Evolutionary conservation across 257 asterid species (phyloP), one percentile per base, ranked within the genome.

Genomic region (Pogostemon cablin): DNA sequence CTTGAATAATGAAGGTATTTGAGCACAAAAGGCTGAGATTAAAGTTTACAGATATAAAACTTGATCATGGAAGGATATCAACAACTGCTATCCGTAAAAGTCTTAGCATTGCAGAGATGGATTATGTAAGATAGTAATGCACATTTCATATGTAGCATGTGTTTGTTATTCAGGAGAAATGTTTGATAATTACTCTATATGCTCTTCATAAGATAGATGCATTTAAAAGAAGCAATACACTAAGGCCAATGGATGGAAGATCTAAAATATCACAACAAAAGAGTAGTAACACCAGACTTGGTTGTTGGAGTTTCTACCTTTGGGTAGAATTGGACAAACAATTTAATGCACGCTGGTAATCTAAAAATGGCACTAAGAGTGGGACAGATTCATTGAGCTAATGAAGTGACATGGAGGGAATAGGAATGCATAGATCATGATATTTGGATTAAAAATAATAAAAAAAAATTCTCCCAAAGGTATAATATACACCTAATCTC

Each of bases 201-300:
- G 34, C 25, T 46, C 37, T 56, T 3, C n/a, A 34, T 57, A 38
- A 62, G 11, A 35, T 44, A 44, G 5, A 11, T 53, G 46, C 20
- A 47, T 69, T 62, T 40, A 43, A 4, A 11, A 9, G 4, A 39
- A 63, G 77, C 55, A 59, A 59, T 60, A 15, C 12, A 57, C 60
- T 57, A 15, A 20, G 25, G 52, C 10, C 9, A 44, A 53, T 10
- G 9, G 9, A 62, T n/a, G n/a, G n/a, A n/a, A n/a, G 12, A 9
- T 49, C 6, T 4, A 42, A 6, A 35, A 60, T 3, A 34, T 58
- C n/a, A 12, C 44, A 53, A 54, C 17, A 38, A 4, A 7, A 3
- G 9, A 38, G 52, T 39, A 2, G 38, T 5, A 15, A 17, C 39
- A 38, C 20, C 47, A 42, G 49, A 46, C 43, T 46, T 64, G 44